Conservation (phyloP, 306 rosid genomes). For the Myrica gale region DNA sequence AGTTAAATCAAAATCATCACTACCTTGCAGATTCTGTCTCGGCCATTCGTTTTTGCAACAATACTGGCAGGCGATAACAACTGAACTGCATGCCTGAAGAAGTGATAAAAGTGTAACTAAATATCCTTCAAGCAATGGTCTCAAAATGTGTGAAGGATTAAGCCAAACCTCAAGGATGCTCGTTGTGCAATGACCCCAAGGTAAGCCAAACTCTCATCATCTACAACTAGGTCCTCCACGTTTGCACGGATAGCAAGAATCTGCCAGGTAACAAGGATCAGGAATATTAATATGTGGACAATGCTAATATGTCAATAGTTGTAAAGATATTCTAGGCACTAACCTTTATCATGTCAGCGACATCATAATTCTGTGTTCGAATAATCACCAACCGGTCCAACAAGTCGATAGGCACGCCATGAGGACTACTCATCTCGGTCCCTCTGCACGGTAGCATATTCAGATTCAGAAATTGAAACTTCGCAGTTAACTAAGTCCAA, state of each 20-base stretch:
- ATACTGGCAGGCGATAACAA: conserved; percentile 84
- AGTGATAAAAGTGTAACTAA: conserved; percentile 16
- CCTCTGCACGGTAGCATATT: conserved; percentile 51
- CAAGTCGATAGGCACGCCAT: conserved; percentile 94
- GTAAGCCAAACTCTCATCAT: conserved; percentile 88
- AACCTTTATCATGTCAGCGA: conserved; percentile 96
- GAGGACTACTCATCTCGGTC: conserved; percentile 95
- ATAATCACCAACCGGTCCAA: conserved; percentile 87
- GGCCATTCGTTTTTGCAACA: conserved; percentile 88
- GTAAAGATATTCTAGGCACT: background rate
- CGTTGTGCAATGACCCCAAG: conserved; percentile 85
- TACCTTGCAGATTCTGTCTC: conserved; percentile 92
- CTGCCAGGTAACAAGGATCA: conserved; percentile 39
- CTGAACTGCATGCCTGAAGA: conserved; percentile 83
- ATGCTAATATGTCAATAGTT: background rate
- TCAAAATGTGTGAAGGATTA: conserved; percentile 16
- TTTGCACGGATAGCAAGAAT: conserved; percentile 90
- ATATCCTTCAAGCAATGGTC: conserved; percentile 14
- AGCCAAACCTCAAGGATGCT: conserved; percentile 72
- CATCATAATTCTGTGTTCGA: conserved; percentile 76
- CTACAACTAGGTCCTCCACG: conserved; percentile 80
- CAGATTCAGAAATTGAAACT: conserved; percentile 22
- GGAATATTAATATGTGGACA: conserved; percentile 18
- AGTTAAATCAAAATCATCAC: conserved; percentile 10
- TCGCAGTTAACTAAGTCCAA: background rate